Evolutionary conservation across 2,329 filamentous ascomycete species (phyloP).

Genomic region (Ilyonectria robusta): DNA sequence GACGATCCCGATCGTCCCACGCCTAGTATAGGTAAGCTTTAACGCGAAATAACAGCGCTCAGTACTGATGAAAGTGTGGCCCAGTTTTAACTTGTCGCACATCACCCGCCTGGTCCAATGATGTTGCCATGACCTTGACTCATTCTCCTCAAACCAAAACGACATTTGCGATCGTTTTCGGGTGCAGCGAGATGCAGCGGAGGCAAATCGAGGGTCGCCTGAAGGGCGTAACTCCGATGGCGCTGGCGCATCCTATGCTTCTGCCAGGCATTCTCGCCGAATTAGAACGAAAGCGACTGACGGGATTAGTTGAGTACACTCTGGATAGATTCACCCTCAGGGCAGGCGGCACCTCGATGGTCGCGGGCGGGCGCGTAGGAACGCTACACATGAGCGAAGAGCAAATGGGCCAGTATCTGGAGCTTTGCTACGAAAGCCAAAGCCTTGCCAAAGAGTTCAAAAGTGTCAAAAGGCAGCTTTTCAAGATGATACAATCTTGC

Average conservation of each 20-base stretch:
- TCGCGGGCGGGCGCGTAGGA: background rate
- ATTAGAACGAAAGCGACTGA: constrained; percentile 17
- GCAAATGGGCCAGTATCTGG: constrained; percentile 18
- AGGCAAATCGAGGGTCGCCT: constrained; percentile 4
- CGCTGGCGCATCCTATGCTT: constrained; percentile 13
- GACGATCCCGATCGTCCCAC: background rate
- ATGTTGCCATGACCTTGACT: constrained; percentile 14
- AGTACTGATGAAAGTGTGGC: background rate
- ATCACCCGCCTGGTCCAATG: constrained; percentile 7
- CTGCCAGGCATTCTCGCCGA: constrained; percentile 21
- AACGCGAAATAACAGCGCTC: background rate
- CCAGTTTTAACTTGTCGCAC: constrained; percentile 12
- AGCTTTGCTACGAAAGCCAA: constrained; percentile 21
- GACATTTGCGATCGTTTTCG: constrained; percentile 14
- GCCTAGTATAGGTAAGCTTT: background rate
- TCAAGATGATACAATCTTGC: background rate
- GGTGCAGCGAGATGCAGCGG: constrained; percentile 5
- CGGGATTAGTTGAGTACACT: background rate
- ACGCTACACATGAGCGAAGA: constrained; percentile 11
- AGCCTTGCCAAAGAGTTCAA: constrained; percentile 15
- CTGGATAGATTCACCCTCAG: constrained; percentile 15
- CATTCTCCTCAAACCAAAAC: background rate
- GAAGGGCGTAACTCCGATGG: background rate
- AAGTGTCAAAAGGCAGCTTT: constrained; percentile 18
- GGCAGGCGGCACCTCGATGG: background rate